Evolutionary conservation across 768 basidiomycete species (phyloP).

Genomic region (Lactarius tabidus): DNA sequence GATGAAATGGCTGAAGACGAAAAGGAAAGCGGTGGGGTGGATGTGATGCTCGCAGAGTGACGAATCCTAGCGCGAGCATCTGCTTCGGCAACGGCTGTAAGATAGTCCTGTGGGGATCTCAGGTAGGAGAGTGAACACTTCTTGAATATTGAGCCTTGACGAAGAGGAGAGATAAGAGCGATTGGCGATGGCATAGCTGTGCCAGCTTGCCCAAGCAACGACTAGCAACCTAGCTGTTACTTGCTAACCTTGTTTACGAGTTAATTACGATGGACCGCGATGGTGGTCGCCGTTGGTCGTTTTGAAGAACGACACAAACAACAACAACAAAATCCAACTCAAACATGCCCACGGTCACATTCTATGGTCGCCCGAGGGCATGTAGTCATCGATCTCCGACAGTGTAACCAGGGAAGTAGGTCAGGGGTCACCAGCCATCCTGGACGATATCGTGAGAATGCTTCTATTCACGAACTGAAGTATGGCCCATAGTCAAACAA

Average conservation of each 20-base stretch:
- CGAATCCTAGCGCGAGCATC: constrained; percentile 62
- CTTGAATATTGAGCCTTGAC: constrained; percentile 53
- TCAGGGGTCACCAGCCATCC: no score
- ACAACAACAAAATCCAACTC: neutral
- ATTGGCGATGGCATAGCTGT: constrained; percentile 25
- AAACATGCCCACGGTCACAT: no score
- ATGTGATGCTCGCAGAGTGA: constrained; percentile 43
- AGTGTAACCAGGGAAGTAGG: no score
- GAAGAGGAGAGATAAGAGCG: constrained; percentile 32
- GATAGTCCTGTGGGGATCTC: constrained; percentile 54
- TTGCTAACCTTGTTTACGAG: no score
- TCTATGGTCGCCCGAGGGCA: no score
- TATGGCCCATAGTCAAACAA: no score
- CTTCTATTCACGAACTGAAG: no score
- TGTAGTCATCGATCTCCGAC: no score
- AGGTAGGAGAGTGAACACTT: constrained; percentile 32
- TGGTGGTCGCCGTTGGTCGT: neutral
- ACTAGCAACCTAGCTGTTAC: neutral
- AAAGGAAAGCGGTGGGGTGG: constrained; percentile 68
- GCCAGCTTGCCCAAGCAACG: neutral
- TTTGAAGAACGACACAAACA: neutral
- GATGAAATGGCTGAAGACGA: constrained; percentile 73
- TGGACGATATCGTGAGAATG: no score
- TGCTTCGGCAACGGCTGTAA: constrained; percentile 56
- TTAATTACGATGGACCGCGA: neutral